phyloP scores from a whole-genome alignment of 352 stramenopile species.

The Phytophthora meadii region DNA sequence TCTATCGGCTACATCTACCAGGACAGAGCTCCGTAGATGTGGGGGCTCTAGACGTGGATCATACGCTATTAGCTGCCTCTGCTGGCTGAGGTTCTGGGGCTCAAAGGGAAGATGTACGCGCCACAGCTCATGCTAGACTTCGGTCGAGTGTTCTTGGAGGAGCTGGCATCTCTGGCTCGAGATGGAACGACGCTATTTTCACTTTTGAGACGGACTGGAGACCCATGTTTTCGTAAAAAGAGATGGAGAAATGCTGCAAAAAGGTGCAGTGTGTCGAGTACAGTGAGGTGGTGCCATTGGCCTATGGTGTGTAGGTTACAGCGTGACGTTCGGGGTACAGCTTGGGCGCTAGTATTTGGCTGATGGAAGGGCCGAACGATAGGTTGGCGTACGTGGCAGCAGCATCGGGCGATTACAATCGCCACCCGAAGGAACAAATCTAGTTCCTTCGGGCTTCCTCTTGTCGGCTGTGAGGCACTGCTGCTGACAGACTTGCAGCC shows the following conservation, averaged over 20 bases:
- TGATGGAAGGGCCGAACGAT: conserved; percentile 75
- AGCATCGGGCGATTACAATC: conserved; percentile 83
- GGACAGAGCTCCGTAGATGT: conserved; percentile 63
- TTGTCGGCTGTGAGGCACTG: conserved; percentile 82
- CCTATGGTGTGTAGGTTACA: conserved; percentile 80
- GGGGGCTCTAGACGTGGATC: conserved; percentile 65
- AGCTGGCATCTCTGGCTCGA: conserved; percentile 48
- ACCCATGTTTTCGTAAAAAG: conserved; percentile 52
- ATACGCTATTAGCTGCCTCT: conserved; percentile 78
- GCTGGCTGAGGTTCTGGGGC: conserved; percentile 76
- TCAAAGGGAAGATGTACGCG: conserved; percentile 76
- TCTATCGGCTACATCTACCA: conserved; percentile 46
- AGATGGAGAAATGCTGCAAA: conserved; percentile 55
- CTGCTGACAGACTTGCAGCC: conserved; percentile 83
- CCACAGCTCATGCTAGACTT: conserved; percentile 77
- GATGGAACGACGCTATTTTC: conserved; percentile 29
- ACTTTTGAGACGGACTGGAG: conserved; percentile 42
- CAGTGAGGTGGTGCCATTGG: conserved; percentile 56
- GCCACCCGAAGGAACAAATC: conserved; percentile 81
- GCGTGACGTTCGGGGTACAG: conserved; percentile 78
- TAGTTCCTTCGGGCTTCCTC: conserved; percentile 40
- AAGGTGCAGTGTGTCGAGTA: conserved; percentile 69
- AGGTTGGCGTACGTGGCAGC: conserved; percentile 77
- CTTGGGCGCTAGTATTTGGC: conserved; percentile 75
- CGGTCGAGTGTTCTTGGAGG: conserved; percentile 73